Conservation (phyloP, 225 moss, liverwort and hornwort genomes). For the Neckera pumila region DNA sequence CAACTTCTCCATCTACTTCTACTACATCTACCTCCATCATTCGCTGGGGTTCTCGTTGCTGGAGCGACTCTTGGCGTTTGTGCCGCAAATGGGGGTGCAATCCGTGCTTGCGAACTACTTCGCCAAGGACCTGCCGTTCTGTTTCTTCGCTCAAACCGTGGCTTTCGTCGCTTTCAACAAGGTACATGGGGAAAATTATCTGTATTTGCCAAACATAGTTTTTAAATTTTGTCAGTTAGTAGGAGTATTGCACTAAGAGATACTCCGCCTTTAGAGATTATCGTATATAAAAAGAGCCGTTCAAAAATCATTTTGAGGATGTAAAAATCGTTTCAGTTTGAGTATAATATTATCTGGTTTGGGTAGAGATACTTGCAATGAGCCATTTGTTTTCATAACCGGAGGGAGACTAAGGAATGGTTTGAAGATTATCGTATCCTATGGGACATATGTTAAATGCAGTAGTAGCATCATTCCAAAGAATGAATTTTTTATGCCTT, state of each 20-base stretch:
- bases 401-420: neutral
- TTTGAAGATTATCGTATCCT: no score
- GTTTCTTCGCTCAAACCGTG: conserved; percentile 79
- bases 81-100: conserved; percentile 83
- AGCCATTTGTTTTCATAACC: no score
- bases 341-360: neutral
- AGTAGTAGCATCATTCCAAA: neutral
- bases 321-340: neutral
- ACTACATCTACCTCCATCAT: conserved; percentile 73
- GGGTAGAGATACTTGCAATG: neutral
- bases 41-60: conserved; percentile 39
- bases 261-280: neutral
- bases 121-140: conserved; percentile 80
- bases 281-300: neutral
- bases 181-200: conserved; percentile 10
- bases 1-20: conserved; percentile 98
- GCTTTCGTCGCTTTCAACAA: conserved; percentile 97
- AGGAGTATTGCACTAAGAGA: neutral
- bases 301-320: neutral
- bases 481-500: neutral
- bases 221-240: neutral
- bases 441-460: neutral
- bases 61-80: conserved; percentile 66
- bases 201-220: neutral
- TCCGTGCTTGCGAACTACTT: conserved; percentile 55